A percentile compares a stretch with the other conserved stretches of the same genome.
These are phyloP conservation scores for Candida suzukii DNA, from an alignment of 805 yeast genomes.

Conservation along the genomic window DNA sequence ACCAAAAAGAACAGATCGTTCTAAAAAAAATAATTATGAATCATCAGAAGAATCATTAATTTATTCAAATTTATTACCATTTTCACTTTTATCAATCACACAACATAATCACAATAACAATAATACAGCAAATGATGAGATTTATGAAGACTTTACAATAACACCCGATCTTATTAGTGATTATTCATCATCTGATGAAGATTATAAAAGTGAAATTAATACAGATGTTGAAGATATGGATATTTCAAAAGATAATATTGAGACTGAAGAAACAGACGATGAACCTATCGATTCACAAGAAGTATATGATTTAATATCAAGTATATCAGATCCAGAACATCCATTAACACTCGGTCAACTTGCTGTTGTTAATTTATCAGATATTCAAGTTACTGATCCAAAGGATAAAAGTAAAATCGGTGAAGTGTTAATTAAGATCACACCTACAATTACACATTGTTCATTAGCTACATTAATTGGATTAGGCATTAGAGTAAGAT, in stretches of 20 bases:
- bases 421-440: slow-evolving; percentile 72
- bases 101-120: not conserved
- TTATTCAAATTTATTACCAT: slow-evolving; percentile 21
- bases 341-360: slow-evolving; percentile 91
- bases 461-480: slow-evolving; percentile 95
- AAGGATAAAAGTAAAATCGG: slow-evolving; percentile 51
- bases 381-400: slow-evolving; percentile 64
- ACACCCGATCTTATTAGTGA: not conserved
- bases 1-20: slow-evolving; percentile 52
- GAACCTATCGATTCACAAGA: slow-evolving; percentile 83
- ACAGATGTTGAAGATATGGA: not conserved
- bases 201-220: not conserved
- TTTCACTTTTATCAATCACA: slow-evolving; percentile 20
- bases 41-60: slow-evolving; percentile 16
- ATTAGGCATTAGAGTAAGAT: slow-evolving; percentile 83
- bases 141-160: not conserved
- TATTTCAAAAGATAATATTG: not conserved
- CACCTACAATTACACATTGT: slow-evolving; percentile 98
- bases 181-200: not conserved
- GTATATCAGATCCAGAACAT: slow-evolving; percentile 95
- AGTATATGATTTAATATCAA: slow-evolving; percentile 76
- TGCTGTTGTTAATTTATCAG: slow-evolving; percentile 82
- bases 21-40: not conserved
- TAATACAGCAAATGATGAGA: not conserved
- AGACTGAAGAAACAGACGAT: slow-evolving; percentile 10